phyloP scores from a whole-genome alignment of 2,329 filamentous ascomycete species.

The Apiospora hydei region DNA sequence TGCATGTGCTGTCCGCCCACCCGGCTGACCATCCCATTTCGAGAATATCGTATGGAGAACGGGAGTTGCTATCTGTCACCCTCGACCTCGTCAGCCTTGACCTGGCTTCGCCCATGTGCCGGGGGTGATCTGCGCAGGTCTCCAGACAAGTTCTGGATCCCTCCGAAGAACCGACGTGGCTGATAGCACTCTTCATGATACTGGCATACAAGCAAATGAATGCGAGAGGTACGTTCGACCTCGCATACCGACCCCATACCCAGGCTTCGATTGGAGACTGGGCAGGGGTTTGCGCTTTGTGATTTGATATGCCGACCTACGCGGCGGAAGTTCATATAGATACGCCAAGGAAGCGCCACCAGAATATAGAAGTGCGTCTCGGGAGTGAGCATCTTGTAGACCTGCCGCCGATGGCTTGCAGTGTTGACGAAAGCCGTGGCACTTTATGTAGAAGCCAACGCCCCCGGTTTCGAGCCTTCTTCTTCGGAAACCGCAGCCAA shows the following conservation, averaged over 20 bases:
- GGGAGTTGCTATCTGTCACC: slow-evolving; percentile 17
- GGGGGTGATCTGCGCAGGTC: neutral
- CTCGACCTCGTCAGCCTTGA: slow-evolving; percentile 2
- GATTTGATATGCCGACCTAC: slow-evolving; percentile 16
- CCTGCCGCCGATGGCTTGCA: slow-evolving; percentile 8
- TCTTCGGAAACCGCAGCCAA: neutral
- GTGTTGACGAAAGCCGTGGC: slow-evolving; percentile 11
- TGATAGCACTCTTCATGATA: neutral
- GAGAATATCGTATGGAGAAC: neutral
- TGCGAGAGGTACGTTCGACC: neutral
- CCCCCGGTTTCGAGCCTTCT: slow-evolving; percentile 3
- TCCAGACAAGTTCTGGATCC: neutral
- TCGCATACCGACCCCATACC: neutral
- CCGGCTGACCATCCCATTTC: slow-evolving; percentile 12
- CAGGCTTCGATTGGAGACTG: neutral
- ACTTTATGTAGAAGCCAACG: slow-evolving; percentile 17
- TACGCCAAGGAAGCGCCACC: slow-evolving; percentile 8
- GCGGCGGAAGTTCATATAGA: neutral
- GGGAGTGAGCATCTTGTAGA: slow-evolving; percentile 2
- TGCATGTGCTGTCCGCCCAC: slow-evolving; percentile 12
- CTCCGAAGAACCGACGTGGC: slow-evolving; percentile 18
- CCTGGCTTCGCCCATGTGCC: neutral
- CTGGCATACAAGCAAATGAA: neutral
- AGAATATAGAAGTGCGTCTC: neutral
- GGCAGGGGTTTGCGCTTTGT: slow-evolving; percentile 9